These are phyloP conservation scores for Hysterium pulicare DNA, from an alignment of 2,329 filamentous ascomycete genomes.

Conservation along the genomic window DNA sequence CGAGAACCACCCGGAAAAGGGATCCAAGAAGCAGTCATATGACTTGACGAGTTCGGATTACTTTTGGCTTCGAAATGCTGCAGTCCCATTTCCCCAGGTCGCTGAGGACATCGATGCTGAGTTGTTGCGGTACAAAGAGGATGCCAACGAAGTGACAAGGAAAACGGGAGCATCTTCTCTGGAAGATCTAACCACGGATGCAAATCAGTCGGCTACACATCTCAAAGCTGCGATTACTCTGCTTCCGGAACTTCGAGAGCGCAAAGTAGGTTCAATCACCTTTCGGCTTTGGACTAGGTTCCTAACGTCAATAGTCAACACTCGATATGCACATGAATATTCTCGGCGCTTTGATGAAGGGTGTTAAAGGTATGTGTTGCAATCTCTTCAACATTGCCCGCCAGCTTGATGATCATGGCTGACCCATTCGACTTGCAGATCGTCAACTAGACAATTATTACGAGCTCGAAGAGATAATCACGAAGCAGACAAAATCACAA, in stretches of 20 bases:
- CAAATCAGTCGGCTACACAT: constrained; percentile 84
- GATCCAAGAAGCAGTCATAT: constrained; percentile 80
- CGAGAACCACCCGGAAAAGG: constrained; percentile 69
- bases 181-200: constrained; percentile 88
- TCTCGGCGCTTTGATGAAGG: constrained; percentile 70
- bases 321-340: constrained; percentile 99
- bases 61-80: constrained; percentile 93
- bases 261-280: constrained; percentile 64
- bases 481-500: constrained; percentile 85
- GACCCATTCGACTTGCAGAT: constrained; percentile 45
- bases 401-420: constrained; percentile 4
- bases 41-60: constrained; percentile 88
- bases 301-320: constrained; percentile 8
- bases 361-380: constrained; percentile 62
- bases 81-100: constrained; percentile 88
- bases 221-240: constrained; percentile 93
- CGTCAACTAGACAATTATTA: constrained; percentile 95
- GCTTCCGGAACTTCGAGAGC: constrained; percentile 84
- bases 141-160: constrained; percentile 88
- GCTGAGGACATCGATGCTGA: constrained; percentile 95
- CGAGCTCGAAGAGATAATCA: constrained; percentile 88
- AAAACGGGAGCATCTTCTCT: constrained; percentile 91
- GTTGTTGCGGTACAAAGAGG: constrained; percentile 90
- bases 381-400: not conserved
- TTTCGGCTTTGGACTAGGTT: not conserved